A percentile compares a stretch with the other conserved stretches of the same genome.
Evolutionary conservation across 2,329 filamentous ascomycete species (phyloP).

Genomic region (Alternaria brassicae): DNA sequence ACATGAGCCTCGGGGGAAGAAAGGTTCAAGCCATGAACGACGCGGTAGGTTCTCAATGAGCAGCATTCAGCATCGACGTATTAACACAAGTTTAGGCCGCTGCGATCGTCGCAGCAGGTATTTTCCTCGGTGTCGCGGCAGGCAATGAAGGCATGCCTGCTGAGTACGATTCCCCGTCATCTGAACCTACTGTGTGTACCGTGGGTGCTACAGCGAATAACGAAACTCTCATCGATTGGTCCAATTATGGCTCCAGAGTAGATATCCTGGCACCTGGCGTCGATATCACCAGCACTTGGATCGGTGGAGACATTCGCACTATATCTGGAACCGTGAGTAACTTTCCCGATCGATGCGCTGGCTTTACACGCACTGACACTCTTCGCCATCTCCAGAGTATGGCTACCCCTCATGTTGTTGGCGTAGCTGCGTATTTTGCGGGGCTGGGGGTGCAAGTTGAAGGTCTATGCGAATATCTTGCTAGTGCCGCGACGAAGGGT

Average conservation of each 20-base stretch:
- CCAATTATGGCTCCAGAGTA: constrained; percentile 46
- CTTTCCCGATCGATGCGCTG: neutral
- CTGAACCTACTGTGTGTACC: constrained; percentile 47
- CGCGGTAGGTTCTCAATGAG: constrained; percentile 18
- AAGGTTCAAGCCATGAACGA: constrained; percentile 35
- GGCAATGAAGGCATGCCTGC: constrained; percentile 46
- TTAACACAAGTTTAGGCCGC: constrained; percentile 29
- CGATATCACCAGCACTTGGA: constrained; percentile 55
- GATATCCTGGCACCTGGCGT: constrained; percentile 51
- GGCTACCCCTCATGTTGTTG: constrained; percentile 73
- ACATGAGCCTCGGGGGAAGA: constrained; percentile 46
- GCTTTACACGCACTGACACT: neutral
- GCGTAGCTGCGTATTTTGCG: constrained; percentile 73
- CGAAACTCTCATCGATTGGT: constrained; percentile 43
- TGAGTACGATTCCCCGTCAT: constrained; percentile 41
- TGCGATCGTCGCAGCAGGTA: constrained; percentile 41
- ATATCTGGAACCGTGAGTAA: constrained; percentile 61
- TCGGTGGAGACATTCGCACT: constrained; percentile 49
- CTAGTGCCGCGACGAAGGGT: constrained; percentile 49
- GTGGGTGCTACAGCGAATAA: constrained; percentile 47
- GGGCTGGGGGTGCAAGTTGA: constrained; percentile 47
- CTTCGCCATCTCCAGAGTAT: constrained; percentile 52
- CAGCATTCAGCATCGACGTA: neutral
- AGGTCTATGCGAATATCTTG: constrained; percentile 57
- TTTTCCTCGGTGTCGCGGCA: constrained; percentile 50